These are phyloP conservation scores for Moelleriella libera DNA, from an alignment of 2,329 filamentous ascomycete genomes.

Conservation along the genomic window DNA sequence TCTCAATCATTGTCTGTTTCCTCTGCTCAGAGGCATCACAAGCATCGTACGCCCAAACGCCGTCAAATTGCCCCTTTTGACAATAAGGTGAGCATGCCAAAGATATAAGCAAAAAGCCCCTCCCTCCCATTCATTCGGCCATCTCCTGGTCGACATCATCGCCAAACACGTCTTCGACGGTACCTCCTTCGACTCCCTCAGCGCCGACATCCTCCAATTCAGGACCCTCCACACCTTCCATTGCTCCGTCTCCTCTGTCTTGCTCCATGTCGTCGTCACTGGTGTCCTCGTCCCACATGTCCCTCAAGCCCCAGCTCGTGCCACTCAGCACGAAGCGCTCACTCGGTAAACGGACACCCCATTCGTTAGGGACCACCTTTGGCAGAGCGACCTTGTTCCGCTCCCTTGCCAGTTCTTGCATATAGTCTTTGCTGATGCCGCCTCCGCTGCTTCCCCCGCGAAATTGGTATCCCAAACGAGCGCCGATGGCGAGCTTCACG, in stretches of 20 bases:
- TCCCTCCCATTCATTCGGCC: slow-evolving; percentile 22
- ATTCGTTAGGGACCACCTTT: slow-evolving; percentile 48
- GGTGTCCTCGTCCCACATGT: slow-evolving; percentile 39
- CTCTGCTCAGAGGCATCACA: too few relatives aligned
- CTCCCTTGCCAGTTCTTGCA: slow-evolving; percentile 59
- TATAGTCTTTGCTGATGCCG: slow-evolving; percentile 57
- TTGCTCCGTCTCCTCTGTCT: slow-evolving; percentile 28
- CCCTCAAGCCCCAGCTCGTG: slow-evolving; percentile 48
- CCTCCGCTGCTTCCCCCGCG: slow-evolving; percentile 36
- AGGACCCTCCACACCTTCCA: slow-evolving; percentile 31
- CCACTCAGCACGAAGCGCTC: slow-evolving; percentile 57
- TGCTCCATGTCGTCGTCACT: slow-evolving; percentile 24
- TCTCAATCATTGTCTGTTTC: too few relatives aligned
- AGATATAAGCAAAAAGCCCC: too few relatives aligned
- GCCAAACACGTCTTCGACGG: slow-evolving; percentile 40
- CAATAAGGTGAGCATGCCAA: too few relatives aligned
- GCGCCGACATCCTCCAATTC: slow-evolving; percentile 27
- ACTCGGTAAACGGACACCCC: slow-evolving; percentile 51
- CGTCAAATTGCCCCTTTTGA: too few relatives aligned
- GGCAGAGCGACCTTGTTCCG: slow-evolving; percentile 54
- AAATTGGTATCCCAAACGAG: slow-evolving; percentile 56
- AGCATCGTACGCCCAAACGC: too few relatives aligned
- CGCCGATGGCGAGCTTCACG: slow-evolving; percentile 58
- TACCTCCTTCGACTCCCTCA: slow-evolving; percentile 33
- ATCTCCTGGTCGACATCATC: slow-evolving; percentile 43